phyloP scores from a whole-genome alignment of 1,284 basidiomycete species.

The Puccinia novopanici region DNA sequence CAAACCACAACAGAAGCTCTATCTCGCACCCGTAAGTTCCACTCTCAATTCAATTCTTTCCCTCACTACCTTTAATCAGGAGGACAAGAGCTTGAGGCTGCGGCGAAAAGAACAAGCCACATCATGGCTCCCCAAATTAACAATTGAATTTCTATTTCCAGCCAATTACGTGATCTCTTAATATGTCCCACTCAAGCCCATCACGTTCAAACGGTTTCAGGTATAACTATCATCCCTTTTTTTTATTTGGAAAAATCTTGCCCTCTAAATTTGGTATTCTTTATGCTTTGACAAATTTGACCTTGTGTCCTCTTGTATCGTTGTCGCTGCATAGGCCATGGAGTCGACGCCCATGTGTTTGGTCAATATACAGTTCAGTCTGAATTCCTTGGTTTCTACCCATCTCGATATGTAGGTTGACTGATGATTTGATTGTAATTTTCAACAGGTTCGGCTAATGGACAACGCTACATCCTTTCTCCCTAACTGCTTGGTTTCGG shows the following conservation, averaged over 20 bases:
- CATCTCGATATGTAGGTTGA: neutral
- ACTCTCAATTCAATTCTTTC: neutral
- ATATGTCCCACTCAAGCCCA: constrained; percentile 48
- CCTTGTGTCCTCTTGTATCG: neutral
- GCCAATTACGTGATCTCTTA: constrained; percentile 48
- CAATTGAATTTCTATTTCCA: neutral
- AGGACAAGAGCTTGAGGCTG: no score
- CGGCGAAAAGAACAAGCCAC: no score
- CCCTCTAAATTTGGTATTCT: neutral
- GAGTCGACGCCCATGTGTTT: constrained; percentile 46
- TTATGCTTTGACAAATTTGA: neutral
- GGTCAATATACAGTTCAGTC: constrained; percentile 48
- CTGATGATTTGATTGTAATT: neutral
- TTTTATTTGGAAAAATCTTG: neutral
- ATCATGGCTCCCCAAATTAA: no score
- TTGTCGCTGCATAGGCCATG: constrained; percentile 25
- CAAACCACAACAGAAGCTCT: constrained; percentile 14
- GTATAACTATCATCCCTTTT: neutral
- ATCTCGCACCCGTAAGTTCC: constrained; percentile 35
- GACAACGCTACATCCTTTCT: constrained; percentile 29
- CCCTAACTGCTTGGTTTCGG: constrained; percentile 47
- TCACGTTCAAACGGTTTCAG: constrained; percentile 49
- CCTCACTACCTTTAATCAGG: no score
- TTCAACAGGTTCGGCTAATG: constrained; percentile 32
- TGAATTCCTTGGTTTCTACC: neutral